Evolutionary conservation across 2,329 filamentous ascomycete species (phyloP).

Genomic region (Pseudogymnoascus sp.): DNA sequence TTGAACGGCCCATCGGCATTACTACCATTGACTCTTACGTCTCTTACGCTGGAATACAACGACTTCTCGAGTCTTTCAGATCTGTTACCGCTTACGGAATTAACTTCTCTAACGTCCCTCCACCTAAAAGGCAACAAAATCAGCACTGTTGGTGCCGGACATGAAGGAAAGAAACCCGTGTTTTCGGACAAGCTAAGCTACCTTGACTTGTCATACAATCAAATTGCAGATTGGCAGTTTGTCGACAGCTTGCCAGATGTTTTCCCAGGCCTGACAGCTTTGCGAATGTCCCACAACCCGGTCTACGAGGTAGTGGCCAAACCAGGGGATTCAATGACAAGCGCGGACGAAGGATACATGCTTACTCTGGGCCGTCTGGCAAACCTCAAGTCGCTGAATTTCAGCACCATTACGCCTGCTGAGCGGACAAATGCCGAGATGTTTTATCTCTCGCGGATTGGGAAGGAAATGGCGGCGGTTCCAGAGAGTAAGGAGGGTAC

Average conservation of each 20-base stretch:
- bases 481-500: slow-evolving; percentile 44
- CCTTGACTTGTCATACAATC: slow-evolving; percentile 68
- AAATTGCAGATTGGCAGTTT: slow-evolving; percentile 62
- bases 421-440: slow-evolving; percentile 85
- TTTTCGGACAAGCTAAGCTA: slow-evolving; percentile 35
- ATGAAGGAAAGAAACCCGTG: background rate
- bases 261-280: slow-evolving; percentile 66
- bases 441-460: slow-evolving; percentile 85
- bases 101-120: slow-evolving; percentile 49
- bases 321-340: slow-evolving; percentile 37
- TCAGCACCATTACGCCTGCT: slow-evolving; percentile 59
- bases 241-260: slow-evolving; percentile 58
- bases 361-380: slow-evolving; percentile 71
- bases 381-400: slow-evolving; percentile 63
- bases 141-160: slow-evolving; percentile 17
- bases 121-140: slow-evolving; percentile 76
- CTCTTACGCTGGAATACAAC: slow-evolving; percentile 67
- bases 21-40: slow-evolving; percentile 44
- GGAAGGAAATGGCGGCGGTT: slow-evolving; percentile 60
- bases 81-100: slow-evolving; percentile 44
- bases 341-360: slow-evolving; percentile 80
- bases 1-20: slow-evolving; percentile 31
- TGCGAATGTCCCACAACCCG: slow-evolving; percentile 82
- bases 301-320: slow-evolving; percentile 50
- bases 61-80: slow-evolving; percentile 53